These are phyloP conservation scores for Pyropia yezoensis DNA, from an alignment of 23 red algal genomes.

Conservation along the genomic window DNA sequence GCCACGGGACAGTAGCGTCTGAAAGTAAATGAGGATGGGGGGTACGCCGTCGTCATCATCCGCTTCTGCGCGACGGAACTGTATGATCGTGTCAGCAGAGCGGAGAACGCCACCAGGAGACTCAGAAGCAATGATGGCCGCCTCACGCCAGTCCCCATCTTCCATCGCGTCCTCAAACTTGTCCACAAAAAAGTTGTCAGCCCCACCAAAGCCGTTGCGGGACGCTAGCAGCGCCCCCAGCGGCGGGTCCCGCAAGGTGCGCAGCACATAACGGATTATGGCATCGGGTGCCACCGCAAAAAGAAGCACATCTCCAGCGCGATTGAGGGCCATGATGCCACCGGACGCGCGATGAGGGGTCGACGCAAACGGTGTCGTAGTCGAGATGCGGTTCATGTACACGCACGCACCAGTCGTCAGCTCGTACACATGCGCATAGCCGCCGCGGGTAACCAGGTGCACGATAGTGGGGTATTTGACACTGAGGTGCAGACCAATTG, in stretches of 20 bases:
- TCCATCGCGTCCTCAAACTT: slow-evolving; percentile 81
- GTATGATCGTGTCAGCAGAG: slow-evolving; percentile 46
- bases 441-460: slow-evolving; percentile 74
- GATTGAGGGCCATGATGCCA: slow-evolving; percentile 76
- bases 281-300: slow-evolving; percentile 40
- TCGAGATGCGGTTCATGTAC: slow-evolving; percentile 91
- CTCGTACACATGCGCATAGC: slow-evolving; percentile 90
- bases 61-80: slow-evolving; percentile 44
- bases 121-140: slow-evolving; percentile 70
- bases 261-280: slow-evolving; percentile 75
- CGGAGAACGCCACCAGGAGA: slow-evolving; percentile 77
- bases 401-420: slow-evolving; percentile 64
- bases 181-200: slow-evolving; percentile 65
- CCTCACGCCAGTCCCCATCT: slow-evolving; percentile 55
- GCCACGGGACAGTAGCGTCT: slow-evolving; percentile 72
- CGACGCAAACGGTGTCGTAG: slow-evolving; percentile 65
- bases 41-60: slow-evolving; percentile 12
- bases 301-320: slow-evolving; percentile 66
- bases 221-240: slow-evolving; percentile 68
- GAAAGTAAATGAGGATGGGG: slow-evolving; percentile 86
- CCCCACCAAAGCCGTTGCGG: slow-evolving; percentile 77
- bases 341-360: slow-evolving; percentile 48
- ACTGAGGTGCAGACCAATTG: slow-evolving; percentile 57
- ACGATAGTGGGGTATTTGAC: slow-evolving; percentile 57
- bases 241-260: slow-evolving; percentile 56